Conservation (phyloP, 371 early-diverging fungal species). For the Capillidium heterosporum region DNA sequence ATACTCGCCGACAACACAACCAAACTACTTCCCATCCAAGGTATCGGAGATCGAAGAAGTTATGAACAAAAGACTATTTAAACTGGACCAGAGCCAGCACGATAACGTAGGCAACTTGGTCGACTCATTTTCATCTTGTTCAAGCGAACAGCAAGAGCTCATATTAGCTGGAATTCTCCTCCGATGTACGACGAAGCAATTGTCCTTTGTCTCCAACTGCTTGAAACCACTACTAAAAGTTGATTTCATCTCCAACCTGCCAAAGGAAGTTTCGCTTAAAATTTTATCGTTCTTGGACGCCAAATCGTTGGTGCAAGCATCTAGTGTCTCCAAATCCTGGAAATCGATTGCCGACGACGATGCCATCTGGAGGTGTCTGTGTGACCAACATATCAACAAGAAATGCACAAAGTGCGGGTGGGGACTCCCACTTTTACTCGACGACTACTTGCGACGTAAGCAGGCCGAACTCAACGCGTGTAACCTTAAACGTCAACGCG, state of each 20-base stretch:
- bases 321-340: constrained; percentile 73
- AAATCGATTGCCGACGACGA: constrained; percentile 70
- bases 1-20: no score
- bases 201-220: constrained; percentile 49
- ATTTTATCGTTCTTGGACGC: constrained; percentile 82
- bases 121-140: no score
- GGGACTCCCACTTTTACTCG: constrained; percentile 59
- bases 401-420: constrained; percentile 91
- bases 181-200: constrained; percentile 20
- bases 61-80: no score
- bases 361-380: constrained; percentile 84
- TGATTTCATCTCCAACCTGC: constrained; percentile 59
- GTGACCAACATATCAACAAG: constrained; percentile 90
- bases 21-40: no score
- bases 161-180: constrained; percentile 54
- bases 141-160: constrained; percentile 22
- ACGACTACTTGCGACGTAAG: constrained; percentile 17
- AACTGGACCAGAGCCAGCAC: no score
- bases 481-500: constrained; percentile 2
- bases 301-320: constrained; percentile 72
- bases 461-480: constrained; percentile 9
- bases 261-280: constrained; percentile 56
- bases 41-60: no score
- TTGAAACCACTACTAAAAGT: constrained; percentile 51
- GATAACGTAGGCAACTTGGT: no score